Percentiles rank a stretch among this genome's conserved stretches.
These are phyloP conservation scores for Alternaria sp. DNA, from an alignment of 2,329 filamentous ascomycete species.

Conservation along the genomic window DNA sequence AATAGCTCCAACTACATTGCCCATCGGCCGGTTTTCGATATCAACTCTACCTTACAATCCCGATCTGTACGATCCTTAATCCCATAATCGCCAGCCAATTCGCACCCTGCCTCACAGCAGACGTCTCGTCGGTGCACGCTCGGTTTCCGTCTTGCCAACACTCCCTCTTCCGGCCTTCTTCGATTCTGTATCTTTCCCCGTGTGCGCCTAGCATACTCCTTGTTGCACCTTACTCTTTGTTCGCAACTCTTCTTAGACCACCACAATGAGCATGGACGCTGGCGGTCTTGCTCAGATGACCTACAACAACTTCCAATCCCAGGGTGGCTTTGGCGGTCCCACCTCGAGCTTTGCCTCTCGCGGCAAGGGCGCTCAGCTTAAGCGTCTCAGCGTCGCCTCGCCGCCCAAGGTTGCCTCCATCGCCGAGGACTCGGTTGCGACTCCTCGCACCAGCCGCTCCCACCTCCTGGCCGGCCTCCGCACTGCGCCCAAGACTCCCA, in stretches of 20 bases:
- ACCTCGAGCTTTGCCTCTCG: slow-evolving; percentile 84
- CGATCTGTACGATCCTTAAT: slow-evolving; percentile 51
- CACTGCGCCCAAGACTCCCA: slow-evolving; percentile 87
- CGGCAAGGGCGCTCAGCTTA: slow-evolving; percentile 83
- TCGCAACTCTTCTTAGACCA: slow-evolving; percentile 30
- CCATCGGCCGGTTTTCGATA: slow-evolving; percentile 47
- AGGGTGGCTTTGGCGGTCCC: slow-evolving; percentile 74
- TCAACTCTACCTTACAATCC: slow-evolving; percentile 34
- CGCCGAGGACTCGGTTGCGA: slow-evolving; percentile 70
- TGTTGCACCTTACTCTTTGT: slow-evolving; percentile 41
- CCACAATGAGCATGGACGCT: slow-evolving; percentile 77
- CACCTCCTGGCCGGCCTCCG: slow-evolving; percentile 92
- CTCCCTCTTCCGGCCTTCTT: slow-evolving; percentile 35
- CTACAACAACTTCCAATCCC: slow-evolving; percentile 73
- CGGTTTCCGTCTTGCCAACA: slow-evolving; percentile 20
- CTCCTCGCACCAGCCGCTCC: slow-evolving; percentile 89
- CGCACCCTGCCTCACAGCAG: slow-evolving; percentile 30
- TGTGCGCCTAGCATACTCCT: slow-evolving; percentile 35
- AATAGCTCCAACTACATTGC: slow-evolving; percentile 47
- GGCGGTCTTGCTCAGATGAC: slow-evolving; percentile 99
- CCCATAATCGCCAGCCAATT: slow-evolving; percentile 41
- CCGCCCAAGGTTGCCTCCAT: slow-evolving; percentile 70
- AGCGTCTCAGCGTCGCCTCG: slow-evolving; percentile 82
- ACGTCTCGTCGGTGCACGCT: slow-evolving; percentile 24
- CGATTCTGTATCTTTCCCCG: slow-evolving; percentile 42